A percentile compares a stretch with the other conserved stretches of the same genome.
phyloP scores from a whole-genome alignment of 768 basidiomycete genomes.

The Leccinum olivaceopallidum region DNA sequence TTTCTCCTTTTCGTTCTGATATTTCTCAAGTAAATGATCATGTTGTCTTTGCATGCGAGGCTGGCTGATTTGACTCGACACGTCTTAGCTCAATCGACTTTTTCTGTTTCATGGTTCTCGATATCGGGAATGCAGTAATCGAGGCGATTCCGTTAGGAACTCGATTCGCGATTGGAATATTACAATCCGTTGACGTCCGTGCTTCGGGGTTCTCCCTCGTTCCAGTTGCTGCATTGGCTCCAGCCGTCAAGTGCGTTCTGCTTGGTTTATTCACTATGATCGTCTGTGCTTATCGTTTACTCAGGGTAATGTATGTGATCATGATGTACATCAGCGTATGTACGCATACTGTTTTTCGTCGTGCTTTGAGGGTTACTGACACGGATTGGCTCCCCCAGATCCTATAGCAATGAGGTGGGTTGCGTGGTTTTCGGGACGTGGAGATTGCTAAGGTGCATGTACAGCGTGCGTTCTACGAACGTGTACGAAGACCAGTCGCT shows the following conservation, averaged over 20 bases:
- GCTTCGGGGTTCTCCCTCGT: constrained; percentile 89
- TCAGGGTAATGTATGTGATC: constrained; percentile 79
- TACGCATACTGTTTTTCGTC: constrained; percentile 39
- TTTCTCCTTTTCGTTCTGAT: constrained; percentile 74
- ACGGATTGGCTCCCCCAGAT: constrained; percentile 40
- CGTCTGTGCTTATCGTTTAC: constrained; percentile 1
- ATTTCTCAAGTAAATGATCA: constrained; percentile 55
- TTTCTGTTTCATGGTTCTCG: constrained; percentile 86
- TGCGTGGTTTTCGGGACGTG: neutral
- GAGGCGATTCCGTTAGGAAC: constrained; percentile 67
- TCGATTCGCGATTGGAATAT: constrained; percentile 69
- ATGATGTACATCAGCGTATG: constrained; percentile 94
- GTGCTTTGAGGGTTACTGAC: constrained; percentile 3
- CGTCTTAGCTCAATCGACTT: constrained; percentile 72
- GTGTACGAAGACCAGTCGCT: constrained; percentile 94
- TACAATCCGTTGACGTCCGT: constrained; percentile 82
- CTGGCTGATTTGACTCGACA: neutral
- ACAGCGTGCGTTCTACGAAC: constrained; percentile 86
- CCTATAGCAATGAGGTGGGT: constrained; percentile 78
- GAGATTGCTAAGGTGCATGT: constrained; percentile 3
- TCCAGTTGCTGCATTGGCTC: constrained; percentile 69
- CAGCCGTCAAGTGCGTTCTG: constrained; percentile 78
- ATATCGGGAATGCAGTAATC: constrained; percentile 76
- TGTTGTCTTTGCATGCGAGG: neutral
- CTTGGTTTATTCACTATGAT: neutral